These are phyloP conservation scores for Cordyceps pruinosa DNA, from an alignment of 2,329 filamentous ascomycete species.

Conservation along the genomic window DNA sequence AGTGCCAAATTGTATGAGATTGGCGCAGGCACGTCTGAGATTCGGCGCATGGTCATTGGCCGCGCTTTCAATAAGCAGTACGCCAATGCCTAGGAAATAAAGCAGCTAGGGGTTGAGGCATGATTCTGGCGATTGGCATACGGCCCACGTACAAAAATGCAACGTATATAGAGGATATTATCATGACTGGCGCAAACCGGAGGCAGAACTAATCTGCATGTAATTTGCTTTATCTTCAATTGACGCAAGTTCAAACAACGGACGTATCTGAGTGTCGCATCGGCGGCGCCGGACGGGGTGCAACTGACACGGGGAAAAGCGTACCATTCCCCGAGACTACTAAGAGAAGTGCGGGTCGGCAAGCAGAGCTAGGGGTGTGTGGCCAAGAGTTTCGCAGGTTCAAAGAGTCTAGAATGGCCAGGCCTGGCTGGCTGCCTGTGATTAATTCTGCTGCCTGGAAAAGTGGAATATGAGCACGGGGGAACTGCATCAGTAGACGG, in stretches of 20 bases:
- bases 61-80: slow-evolving; percentile 86
- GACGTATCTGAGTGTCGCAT: not conserved
- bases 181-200: slow-evolving; percentile 6
- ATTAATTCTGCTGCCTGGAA: slow-evolving; percentile 7
- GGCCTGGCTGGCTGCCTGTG: not conserved
- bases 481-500: too few relatives aligned
- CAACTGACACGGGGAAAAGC: not conserved
- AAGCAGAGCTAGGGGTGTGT: not conserved
- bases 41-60: slow-evolving; percentile 90
- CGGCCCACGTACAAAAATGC: not conserved
- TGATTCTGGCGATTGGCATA: not conserved
- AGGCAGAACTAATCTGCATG: slow-evolving; percentile 4
- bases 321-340: not conserved
- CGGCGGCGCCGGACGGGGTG: not conserved
- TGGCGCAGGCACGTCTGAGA: slow-evolving; percentile 90
- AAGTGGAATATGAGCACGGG: not conserved
- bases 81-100: slow-evolving; percentile 28
- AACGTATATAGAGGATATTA: slow-evolving; percentile 1
- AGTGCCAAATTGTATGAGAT: slow-evolving; percentile 85
- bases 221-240: not conserved
- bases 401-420: not conserved
- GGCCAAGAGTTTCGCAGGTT: not conserved
- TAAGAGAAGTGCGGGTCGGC: not conserved
- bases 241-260: not conserved
- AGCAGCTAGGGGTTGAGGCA: not conserved